These are phyloP conservation scores for Mycosarcoma mackinlayi DNA, from an alignment of 1,284 basidiomycete genomes.

Conservation along the genomic window DNA sequence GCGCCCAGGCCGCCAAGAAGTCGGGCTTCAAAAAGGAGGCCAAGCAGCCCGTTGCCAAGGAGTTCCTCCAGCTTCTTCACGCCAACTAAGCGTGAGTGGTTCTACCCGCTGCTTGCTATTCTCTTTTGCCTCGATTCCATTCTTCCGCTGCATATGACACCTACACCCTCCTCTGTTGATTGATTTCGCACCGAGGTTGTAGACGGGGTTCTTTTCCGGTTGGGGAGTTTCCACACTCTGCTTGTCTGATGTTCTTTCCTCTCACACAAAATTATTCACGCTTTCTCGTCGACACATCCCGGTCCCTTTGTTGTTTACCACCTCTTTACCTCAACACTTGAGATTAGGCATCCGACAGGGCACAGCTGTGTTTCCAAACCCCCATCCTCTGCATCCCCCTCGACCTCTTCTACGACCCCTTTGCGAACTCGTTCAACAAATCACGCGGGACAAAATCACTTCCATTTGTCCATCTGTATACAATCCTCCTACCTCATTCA, in stretches of 20 bases:
- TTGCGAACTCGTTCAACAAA: no score
- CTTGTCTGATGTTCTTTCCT: conserved; percentile 7
- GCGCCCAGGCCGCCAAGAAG: conserved; percentile 61
- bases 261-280: conserved; percentile 5
- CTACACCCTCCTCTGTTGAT: conserved; percentile 13
- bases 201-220: not conserved
- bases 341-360: not conserved
- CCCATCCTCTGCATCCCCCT: conserved; percentile 2
- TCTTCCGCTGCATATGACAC: conserved; percentile 25
- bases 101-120: not conserved
- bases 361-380: conserved; percentile 2
- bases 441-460: not conserved
- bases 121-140: conserved; percentile 1
- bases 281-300: conserved; percentile 12
- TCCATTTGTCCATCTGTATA: conserved; percentile 22
- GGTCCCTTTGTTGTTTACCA: conserved; percentile 43
- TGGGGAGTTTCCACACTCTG: no score
- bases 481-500: conserved; percentile 8
- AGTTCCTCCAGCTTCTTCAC: conserved; percentile 82
- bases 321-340: not conserved
- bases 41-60: conserved; percentile 77
- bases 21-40: conserved; percentile 63
- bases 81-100: conserved; percentile 43
- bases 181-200: conserved; percentile 7
- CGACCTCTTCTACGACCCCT: no score